Evolutionary conservation across 2,329 filamentous ascomycete species (phyloP), one percentile per base, ranked within the genome.

Genomic region (Colletotrichum tamarilloi): DNA sequence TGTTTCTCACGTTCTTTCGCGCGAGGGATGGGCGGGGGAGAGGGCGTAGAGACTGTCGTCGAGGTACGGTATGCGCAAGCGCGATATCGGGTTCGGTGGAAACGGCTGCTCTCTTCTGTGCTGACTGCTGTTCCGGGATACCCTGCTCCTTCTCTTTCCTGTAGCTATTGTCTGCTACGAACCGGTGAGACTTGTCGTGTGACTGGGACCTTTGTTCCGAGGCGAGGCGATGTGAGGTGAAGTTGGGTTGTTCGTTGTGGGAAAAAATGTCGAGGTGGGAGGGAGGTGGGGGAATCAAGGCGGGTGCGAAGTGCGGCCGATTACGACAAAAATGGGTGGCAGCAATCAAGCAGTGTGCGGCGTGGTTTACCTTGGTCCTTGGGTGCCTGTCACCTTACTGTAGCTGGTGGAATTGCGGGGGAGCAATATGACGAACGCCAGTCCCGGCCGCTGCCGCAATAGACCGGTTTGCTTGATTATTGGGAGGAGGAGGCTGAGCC

Each of bases 261-360:
- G 64, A 24, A 22, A 42, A 69, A 60, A 49, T 46, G 67, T 65
- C 28, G 60, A 49, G 60, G 53, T 32, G 49, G 52, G 52, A 62
- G 32, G 46, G 35, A 65, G 60, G 67, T 55, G 55, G 46, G 67
- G 60, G 60, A 60, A 38, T 57, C 19, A 9, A n/a, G 16, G n/a
- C 42, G 16, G 46, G 35, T 65, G 70, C 67, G 70, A 62, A 69
- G 56, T n/a, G 60, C 55, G 56, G 67, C 70, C 70, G 70, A 73
- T 62, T 66, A 70, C 67, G 56, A 70, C 32, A 67, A 73, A 73
- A 55, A 59, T n/a, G 42, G 42, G 42, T 49, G 14, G 38, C 38
- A 42, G 38, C 38, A 42, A 42, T 14, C 22, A 14, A 46, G 60
- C 38, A 35, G 28, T 19, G 26, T n/a, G 38, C 32, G 30, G 30